A percentile compares a stretch with the other conserved stretches of the same genome.
These are phyloP conservation scores for Mycena metata DNA, from an alignment of 768 basidiomycete genomes.

Conservation along the genomic window DNA sequence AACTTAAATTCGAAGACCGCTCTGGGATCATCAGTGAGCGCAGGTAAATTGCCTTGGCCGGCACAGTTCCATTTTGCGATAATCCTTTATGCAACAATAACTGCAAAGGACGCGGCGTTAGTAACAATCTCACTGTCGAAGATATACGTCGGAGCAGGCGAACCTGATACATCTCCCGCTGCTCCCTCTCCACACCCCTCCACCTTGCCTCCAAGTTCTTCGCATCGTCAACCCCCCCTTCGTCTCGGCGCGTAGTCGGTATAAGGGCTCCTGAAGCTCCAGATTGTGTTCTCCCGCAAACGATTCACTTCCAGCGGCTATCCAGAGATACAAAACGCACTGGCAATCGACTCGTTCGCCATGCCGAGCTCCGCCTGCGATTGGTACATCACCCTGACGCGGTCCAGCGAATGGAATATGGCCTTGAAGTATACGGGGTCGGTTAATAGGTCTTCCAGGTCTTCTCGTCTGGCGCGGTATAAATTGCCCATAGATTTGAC, in stretches of 20 bases:
- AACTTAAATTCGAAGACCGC: too few relatives aligned
- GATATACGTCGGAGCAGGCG: slow-evolving; percentile 23
- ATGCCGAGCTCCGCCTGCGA: slow-evolving; percentile 83
- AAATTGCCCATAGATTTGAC: neutral
- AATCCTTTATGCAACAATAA: too few relatives aligned
- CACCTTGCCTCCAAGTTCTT: slow-evolving; percentile 84
- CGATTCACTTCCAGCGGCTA: slow-evolving; percentile 14
- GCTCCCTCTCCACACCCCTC: slow-evolving; percentile 90
- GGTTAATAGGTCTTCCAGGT: slow-evolving; percentile 89
- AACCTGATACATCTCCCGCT: slow-evolving; percentile 91
- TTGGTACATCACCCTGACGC: slow-evolving; percentile 81
- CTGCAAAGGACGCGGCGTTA: slow-evolving; percentile 10
- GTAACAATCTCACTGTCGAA: neutral
- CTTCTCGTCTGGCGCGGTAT: slow-evolving; percentile 73
- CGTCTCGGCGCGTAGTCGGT: slow-evolving; percentile 83
- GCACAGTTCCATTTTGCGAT: too few relatives aligned
- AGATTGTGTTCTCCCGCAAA: slow-evolving; percentile 76
- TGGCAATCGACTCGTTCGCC: slow-evolving; percentile 89
- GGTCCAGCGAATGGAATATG: slow-evolving; percentile 82
- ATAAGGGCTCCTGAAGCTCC: slow-evolving; percentile 80
- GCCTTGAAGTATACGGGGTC: slow-evolving; percentile 92
- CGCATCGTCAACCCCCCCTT: slow-evolving; percentile 89
- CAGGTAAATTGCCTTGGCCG: too few relatives aligned
- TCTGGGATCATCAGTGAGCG: too few relatives aligned
- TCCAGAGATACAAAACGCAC: slow-evolving; percentile 59